phyloP scores from a whole-genome alignment of 768 basidiomycete species.

The Mycena crocata region DNA sequence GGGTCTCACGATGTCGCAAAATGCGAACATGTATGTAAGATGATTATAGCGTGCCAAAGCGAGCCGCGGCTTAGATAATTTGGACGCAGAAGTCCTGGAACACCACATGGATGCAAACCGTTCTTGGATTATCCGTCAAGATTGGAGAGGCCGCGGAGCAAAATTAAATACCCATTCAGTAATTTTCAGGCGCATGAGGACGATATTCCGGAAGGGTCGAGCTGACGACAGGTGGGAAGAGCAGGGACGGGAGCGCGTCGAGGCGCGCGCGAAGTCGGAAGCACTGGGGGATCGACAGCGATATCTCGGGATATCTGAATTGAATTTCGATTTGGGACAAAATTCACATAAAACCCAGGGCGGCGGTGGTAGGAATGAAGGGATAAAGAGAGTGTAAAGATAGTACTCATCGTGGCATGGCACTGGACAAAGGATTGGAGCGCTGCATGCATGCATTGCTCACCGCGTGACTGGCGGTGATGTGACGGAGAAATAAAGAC shows the following conservation, averaged over 20 bases:
- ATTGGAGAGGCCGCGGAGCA: constrained; percentile 18
- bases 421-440: too few relatives aligned
- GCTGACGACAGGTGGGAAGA: constrained; percentile 1
- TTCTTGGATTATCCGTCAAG: constrained; percentile 7
- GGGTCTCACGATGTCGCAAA: constrained; percentile 25
- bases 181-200: constrained; percentile 1
- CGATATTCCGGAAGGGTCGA: not conserved
- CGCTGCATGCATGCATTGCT: too few relatives aligned
- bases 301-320: not conserved
- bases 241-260: not conserved
- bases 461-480: too few relatives aligned
- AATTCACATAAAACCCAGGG: not conserved
- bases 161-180: constrained; percentile 18
- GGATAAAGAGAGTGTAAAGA: too few relatives aligned
- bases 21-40: constrained; percentile 25
- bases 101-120: constrained; percentile 15
- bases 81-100: not conserved
- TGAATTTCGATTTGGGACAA: constrained; percentile 1
- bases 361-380: too few relatives aligned
- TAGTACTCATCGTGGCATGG: too few relatives aligned
- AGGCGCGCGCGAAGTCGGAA: too few relatives aligned
- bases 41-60: not conserved
- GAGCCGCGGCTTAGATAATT: constrained; percentile 9
- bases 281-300: not conserved
- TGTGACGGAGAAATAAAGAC: too few relatives aligned